These are phyloP conservation scores for Furcasterigmium furcatum DNA, from an alignment of 2,329 filamentous ascomycete species.

Conservation along the genomic window DNA sequence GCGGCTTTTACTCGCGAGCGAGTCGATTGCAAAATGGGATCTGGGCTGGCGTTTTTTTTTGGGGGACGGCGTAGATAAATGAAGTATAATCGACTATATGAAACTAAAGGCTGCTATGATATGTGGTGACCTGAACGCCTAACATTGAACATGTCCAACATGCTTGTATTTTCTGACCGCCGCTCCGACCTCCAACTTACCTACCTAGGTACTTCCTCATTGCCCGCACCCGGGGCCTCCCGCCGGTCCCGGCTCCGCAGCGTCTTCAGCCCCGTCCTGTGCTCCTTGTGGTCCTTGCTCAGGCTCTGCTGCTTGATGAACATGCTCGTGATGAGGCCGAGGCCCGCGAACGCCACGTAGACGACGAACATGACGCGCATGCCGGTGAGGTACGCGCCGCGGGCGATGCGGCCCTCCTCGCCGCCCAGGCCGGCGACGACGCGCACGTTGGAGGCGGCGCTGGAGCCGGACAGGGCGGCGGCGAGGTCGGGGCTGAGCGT, in stretches of 20 bases:
- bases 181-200: too few species aligned
- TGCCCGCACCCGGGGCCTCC: too few species aligned
- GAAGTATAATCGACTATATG: too few species aligned
- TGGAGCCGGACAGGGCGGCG: constrained; percentile 50
- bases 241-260: constrained; percentile 20
- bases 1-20: too few species aligned
- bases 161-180: too few species aligned
- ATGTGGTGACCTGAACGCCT: too few species aligned
- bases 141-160: too few species aligned
- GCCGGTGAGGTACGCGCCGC: constrained; percentile 44
- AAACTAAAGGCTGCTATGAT: too few species aligned
- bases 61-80: too few species aligned
- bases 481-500: constrained; percentile 50
- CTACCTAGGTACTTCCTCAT: too few species aligned
- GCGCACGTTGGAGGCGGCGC: constrained; percentile 59
- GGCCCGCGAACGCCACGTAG: constrained; percentile 45
- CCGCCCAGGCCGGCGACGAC: constrained; percentile 50
- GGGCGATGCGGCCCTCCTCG: constrained; percentile 37
- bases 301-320: constrained; percentile 47
- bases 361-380: constrained; percentile 56
- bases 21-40: too few species aligned
- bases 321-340: constrained; percentile 43
- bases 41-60: too few species aligned
- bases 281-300: constrained; percentile 53
- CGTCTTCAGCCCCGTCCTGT: constrained; percentile 53